These are phyloP conservation scores for Meira miltonrushii DNA, from an alignment of 1,284 basidiomycete species.

Conservation along the genomic window DNA sequence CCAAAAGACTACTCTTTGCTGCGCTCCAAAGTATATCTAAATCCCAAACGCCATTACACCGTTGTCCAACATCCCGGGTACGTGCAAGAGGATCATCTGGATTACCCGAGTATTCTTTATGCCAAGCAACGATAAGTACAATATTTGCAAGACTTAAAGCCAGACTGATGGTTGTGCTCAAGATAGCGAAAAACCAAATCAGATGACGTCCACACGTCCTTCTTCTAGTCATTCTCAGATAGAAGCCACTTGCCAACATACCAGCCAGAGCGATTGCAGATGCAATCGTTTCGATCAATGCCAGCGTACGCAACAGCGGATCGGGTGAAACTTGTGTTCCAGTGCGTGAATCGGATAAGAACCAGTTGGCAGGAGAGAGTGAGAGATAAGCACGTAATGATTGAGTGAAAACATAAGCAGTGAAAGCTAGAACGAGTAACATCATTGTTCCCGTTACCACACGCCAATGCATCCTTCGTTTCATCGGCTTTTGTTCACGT, in stretches of 20 bases:
- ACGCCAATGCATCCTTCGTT: slow-evolving; percentile 1
- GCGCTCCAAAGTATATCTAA: slow-evolving; percentile 20
- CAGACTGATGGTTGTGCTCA: slow-evolving; percentile 11
- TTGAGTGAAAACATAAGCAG: slow-evolving; percentile 12
- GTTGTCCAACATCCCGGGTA: slow-evolving; percentile 15
- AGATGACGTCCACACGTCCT: slow-evolving; percentile 10
- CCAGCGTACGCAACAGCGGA: slow-evolving; percentile 10
- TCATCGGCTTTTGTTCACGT: slow-evolving; percentile 1
- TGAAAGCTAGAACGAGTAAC: slow-evolving; percentile 13
- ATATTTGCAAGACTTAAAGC: slow-evolving; percentile 13
- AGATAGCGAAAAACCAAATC: slow-evolving; percentile 16
- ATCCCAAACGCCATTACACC: slow-evolving; percentile 19
- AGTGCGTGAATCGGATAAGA: slow-evolving; percentile 13
- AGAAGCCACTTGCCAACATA: slow-evolving; percentile 3
- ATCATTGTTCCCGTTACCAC: slow-evolving; percentile 11
- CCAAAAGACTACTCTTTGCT: slow-evolving; percentile 7
- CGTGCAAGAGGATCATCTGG: slow-evolving; percentile 12
- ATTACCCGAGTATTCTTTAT: slow-evolving; percentile 9
- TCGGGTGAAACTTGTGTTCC: slow-evolving; percentile 15
- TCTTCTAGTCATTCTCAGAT: slow-evolving; percentile 14
- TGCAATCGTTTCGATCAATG: slow-evolving; percentile 8
- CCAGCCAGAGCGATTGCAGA: not conserved
- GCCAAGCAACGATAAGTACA: slow-evolving; percentile 17
- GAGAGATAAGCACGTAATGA: slow-evolving; percentile 14
- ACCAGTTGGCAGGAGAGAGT: slow-evolving; percentile 13